These are phyloP conservation scores for Kodamaea leandrae DNA, from an alignment of 805 yeast species.

Conservation along the genomic window DNA sequence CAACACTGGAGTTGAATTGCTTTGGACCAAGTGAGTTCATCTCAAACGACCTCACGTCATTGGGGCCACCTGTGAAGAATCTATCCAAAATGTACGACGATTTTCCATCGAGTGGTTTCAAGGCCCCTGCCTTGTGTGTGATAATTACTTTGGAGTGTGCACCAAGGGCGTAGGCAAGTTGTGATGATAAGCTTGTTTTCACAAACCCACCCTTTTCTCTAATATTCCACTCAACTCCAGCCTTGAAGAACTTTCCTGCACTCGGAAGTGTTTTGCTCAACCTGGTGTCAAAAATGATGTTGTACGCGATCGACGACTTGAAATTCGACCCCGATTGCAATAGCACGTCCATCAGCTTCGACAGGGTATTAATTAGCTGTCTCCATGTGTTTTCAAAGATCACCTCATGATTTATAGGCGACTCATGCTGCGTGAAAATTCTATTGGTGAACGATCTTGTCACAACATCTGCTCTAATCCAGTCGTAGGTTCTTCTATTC, in stretches of 20 bases:
- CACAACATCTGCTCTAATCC: constrained; percentile 45
- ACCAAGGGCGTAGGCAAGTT: constrained; percentile 22
- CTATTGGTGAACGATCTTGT: constrained; percentile 44
- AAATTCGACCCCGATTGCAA: constrained; percentile 45
- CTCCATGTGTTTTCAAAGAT: constrained; percentile 44
- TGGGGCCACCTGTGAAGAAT: constrained; percentile 58
- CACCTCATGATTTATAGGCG: constrained; percentile 47
- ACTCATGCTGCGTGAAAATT: constrained; percentile 35
- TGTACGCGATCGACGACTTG: constrained; percentile 44
- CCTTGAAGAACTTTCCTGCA: constrained; percentile 36
- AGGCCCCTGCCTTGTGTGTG: constrained; percentile 33
- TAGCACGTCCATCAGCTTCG: constrained; percentile 30
- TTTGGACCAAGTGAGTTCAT: constrained; percentile 57
- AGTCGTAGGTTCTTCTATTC: constrained; percentile 48
- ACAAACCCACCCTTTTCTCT: constrained; percentile 31
- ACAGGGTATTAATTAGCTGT: constrained; percentile 28
- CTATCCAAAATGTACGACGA: constrained; percentile 46
- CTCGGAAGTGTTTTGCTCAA: constrained; percentile 43
- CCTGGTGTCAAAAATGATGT: constrained; percentile 44
- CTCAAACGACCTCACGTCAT: constrained; percentile 52
- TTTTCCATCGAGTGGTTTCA: constrained; percentile 20
- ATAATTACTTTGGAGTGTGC: constrained; percentile 17
- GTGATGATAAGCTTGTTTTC: constrained; percentile 43
- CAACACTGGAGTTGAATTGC: constrained; percentile 46
- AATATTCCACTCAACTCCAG: constrained; percentile 33